phyloP scores from a whole-genome alignment of 129 eudicot genomes.

The Smallanthus sonchifolius region DNA sequence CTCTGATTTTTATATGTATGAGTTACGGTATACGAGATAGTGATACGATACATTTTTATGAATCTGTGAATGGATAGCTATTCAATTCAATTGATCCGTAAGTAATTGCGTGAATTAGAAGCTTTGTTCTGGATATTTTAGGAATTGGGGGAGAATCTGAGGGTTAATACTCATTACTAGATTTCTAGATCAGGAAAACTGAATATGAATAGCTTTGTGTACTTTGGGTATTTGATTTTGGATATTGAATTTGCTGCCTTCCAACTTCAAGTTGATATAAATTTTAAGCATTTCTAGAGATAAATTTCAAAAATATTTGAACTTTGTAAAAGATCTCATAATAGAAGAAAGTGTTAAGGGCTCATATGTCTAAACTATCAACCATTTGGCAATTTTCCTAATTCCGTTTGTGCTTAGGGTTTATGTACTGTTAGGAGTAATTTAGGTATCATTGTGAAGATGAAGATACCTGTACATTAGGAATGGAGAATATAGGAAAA shows the following conservation, averaged over 20 bases:
- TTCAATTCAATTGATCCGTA: neutral
- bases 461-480: conserved; percentile 6
- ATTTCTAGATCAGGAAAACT: neutral
- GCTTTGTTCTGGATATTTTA: neutral
- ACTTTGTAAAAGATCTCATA: neutral
- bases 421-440: neutral
- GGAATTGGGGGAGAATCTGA: neutral
- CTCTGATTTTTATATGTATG: neutral
- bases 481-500: neutral
- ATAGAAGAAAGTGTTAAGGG: neutral
- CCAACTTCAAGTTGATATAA: neutral
- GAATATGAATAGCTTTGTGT: neutral
- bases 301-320: neutral
- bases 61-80: neutral
- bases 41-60: neutral
- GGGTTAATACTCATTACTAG: neutral
- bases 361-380: neutral
- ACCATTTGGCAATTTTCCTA: neutral
- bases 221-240: neutral
- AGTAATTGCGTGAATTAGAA: neutral
- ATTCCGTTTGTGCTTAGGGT: neutral
- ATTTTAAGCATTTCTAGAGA: neutral
- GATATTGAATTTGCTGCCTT: conserved; percentile 1
- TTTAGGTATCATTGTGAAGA: conserved; percentile 2
- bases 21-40: neutral